Evolutionary conservation across 1,139 yeast genomes (phyloP).

Genomic region (Nadsonia starkeyi-henricii): DNA sequence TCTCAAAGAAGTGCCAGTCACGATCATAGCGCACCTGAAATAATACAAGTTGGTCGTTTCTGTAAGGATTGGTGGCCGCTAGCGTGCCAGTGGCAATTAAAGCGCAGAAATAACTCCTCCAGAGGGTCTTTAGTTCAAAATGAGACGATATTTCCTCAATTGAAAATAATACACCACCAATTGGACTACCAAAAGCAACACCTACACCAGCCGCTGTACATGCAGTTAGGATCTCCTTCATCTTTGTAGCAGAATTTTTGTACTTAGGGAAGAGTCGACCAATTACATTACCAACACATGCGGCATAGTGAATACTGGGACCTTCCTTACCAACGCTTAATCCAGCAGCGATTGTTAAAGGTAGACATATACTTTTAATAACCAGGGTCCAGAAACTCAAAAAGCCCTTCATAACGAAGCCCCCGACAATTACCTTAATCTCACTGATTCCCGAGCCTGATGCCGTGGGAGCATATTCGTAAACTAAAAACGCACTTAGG

Average conservation of each 20-base stretch:
- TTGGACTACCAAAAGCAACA: slow-evolving; percentile 87
- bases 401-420: slow-evolving; percentile 71
- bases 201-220: slow-evolving; percentile 92
- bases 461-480: slow-evolving; percentile 69
- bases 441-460: slow-evolving; percentile 97
- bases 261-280: slow-evolving; percentile 40
- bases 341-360: slow-evolving; percentile 76
- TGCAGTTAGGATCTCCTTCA: slow-evolving; percentile 55
- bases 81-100: slow-evolving; percentile 74
- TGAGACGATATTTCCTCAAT: slow-evolving; percentile 64
- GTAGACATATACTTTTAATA: slow-evolving; percentile 69
- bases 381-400: slow-evolving; percentile 58
- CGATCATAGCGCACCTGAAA: slow-evolving; percentile 79
- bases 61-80: slow-evolving; percentile 64
- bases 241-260: slow-evolving; percentile 25
- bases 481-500: slow-evolving; percentile 55
- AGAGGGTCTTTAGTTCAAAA: slow-evolving; percentile 65
- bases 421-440: slow-evolving; percentile 88
- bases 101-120: slow-evolving; percentile 89
- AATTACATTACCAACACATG: slow-evolving; percentile 59
- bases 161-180: slow-evolving; percentile 85
- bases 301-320: slow-evolving; percentile 77
- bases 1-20: slow-evolving; percentile 77
- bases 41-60: slow-evolving; percentile 87
- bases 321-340: slow-evolving; percentile 76